phyloP scores from a whole-genome alignment of 345 rosid genomes.

The Eucalyptus shirleyi region DNA sequence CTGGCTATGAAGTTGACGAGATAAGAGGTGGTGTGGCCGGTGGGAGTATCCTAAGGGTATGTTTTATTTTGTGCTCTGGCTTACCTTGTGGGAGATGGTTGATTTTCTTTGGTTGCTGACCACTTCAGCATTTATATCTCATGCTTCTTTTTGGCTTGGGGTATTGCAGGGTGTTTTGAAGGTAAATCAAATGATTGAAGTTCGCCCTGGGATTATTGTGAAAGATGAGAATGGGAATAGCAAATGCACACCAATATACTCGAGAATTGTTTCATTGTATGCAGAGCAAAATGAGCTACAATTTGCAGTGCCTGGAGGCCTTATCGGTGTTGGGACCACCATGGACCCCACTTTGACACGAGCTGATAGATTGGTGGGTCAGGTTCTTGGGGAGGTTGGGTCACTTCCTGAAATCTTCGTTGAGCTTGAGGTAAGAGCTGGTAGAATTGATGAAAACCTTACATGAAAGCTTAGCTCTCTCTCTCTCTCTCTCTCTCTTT shows the following conservation, averaged over 20 bases:
- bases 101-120: neutral
- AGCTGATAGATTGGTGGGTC: slow-evolving; percentile 95
- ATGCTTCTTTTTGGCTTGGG: neutral
- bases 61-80: neutral
- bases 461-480: neutral
- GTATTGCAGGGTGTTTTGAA: slow-evolving; percentile 75
- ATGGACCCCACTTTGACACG: slow-evolving; percentile 97
- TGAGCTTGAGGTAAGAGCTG: slow-evolving; percentile 66
- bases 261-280: slow-evolving; percentile 64
- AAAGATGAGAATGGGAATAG: slow-evolving; percentile 80
- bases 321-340: slow-evolving; percentile 92
- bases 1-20: slow-evolving; percentile 88
- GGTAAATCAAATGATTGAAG: slow-evolving; percentile 76
- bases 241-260: slow-evolving; percentile 85
- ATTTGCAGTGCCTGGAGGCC: slow-evolving; percentile 97
- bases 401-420: slow-evolving; percentile 91
- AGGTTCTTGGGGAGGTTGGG: slow-evolving; percentile 89
- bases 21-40: slow-evolving; percentile 98
- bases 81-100: neutral
- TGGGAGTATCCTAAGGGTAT: slow-evolving; percentile 90
- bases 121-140: neutral
- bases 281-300: slow-evolving; percentile 97
- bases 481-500: neutral
- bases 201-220: slow-evolving; percentile 81
- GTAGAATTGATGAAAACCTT: neutral